Evolutionary conservation across 1,139 yeast genomes (phyloP).

Genomic region (Candida smagusa): DNA sequence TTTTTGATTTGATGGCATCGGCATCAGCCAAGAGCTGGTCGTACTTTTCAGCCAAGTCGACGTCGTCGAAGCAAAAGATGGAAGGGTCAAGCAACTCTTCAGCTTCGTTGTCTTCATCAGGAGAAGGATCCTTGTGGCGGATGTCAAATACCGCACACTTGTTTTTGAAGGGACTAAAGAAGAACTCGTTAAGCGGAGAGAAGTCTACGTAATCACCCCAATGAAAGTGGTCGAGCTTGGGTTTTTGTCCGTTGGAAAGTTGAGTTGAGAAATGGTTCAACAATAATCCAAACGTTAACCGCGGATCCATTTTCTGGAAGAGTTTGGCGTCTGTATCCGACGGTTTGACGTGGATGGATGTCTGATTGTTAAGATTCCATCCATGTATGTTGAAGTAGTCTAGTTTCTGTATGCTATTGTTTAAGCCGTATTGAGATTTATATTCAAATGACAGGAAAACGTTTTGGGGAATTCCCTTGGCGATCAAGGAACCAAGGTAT

Average conservation of each 20-base stretch:
- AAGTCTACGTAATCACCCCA: conserved; percentile 38
- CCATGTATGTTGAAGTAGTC: not conserved
- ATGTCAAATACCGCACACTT: conserved; percentile 23
- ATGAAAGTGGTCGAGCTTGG: conserved; percentile 27
- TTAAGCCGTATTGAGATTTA: too few relatives aligned
- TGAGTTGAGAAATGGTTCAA: conserved; percentile 17
- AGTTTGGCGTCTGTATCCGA: conserved; percentile 6
- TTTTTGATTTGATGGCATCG: conserved; percentile 3
- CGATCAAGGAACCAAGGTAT: too few relatives aligned
- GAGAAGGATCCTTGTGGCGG: conserved; percentile 8
- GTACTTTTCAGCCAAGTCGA: conserved; percentile 7
- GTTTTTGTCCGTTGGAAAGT: conserved; percentile 1
- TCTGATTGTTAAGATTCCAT: not conserved
- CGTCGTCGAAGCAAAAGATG: conserved; percentile 29
- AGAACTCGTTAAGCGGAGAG: conserved; percentile 21
- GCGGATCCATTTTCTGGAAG: conserved; percentile 28
- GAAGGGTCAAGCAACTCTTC: conserved; percentile 17
- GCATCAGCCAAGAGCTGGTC: not conserved
- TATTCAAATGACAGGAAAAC: too few relatives aligned
- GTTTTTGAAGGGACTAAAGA: conserved; percentile 14
- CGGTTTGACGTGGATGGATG: not conserved
- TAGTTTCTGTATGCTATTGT: not conserved
- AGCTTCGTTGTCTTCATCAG: conserved; percentile 14
- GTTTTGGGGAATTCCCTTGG: too few relatives aligned
- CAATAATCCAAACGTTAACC: conserved; percentile 28